Evolutionary conservation across 805 yeast species (phyloP), one percentile per base, ranked within the genome.

Genomic region (Candida awuae): DNA sequence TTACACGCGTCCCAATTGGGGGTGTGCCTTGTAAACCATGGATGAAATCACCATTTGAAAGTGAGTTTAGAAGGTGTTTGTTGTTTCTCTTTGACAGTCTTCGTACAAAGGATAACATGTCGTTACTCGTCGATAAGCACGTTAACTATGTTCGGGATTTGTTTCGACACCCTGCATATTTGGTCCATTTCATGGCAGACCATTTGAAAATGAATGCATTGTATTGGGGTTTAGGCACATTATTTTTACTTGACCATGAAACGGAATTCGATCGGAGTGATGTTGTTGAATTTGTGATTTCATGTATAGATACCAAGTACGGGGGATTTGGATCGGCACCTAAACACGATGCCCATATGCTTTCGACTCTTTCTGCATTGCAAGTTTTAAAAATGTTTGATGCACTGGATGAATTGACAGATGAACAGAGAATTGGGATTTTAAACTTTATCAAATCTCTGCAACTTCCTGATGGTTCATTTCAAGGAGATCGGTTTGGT

Each of bases 281-380:
- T 6, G 75, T 90, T 12, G 59, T 84, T 2, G 60, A 66, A n/a
- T 92, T 79, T 56, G 84, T 90, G 4, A 39, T 74, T 50, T 62
- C 68, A 12, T 90, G 97, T 55, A 77, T 73, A 32, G 71, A 78
- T 44, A 52, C 50, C 0, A 56, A 55, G 15, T 54, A 62, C 15
- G 94, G 94, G 15, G 96, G 95, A 1, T 92, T 88, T 66, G 95
- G 90, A 0, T 81, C 97, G 1, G 84, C 79, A 44, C 94, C 95
- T 0, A 65, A 71, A 12, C 97, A 92, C 53, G 98, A 92, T 57
- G 80, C 92, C 0, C 97, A 92, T 58, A 54, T 90, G 5, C 65
- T 85, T 19, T 75, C 86, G 7, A 92, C 99, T 0, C 62, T 90
- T 13, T 85, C 94, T 0, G 98, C 87, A 0, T 56, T 92, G 3